These are phyloP conservation scores for Cyberlindnera sargentensis DNA, from an alignment of 805 yeast species.

Conservation along the genomic window DNA sequence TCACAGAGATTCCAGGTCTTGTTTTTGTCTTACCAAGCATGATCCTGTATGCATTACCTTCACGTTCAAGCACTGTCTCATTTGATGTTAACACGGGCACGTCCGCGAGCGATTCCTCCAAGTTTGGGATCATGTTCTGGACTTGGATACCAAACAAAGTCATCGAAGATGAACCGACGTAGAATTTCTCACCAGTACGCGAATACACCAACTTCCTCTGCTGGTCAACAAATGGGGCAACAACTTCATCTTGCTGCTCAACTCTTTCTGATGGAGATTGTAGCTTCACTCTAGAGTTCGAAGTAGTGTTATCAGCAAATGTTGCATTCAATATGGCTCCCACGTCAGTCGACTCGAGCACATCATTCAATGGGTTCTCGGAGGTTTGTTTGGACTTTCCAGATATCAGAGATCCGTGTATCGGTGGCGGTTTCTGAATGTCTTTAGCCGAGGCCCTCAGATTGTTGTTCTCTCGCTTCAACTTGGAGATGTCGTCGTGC, in stretches of 20 bases:
- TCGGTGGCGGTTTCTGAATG: constrained; percentile 1
- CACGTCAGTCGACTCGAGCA: constrained; percentile 19
- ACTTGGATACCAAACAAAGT: constrained; percentile 74
- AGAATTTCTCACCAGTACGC: constrained; percentile 66
- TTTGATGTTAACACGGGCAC: constrained; percentile 15
- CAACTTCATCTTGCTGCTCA: constrained; percentile 31
- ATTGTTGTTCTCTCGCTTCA: constrained; percentile 59
- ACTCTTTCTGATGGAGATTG: background rate
- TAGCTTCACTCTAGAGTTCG: constrained; percentile 12
- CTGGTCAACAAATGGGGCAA: constrained; percentile 64
- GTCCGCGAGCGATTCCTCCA: constrained; percentile 11
- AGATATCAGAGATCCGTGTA: background rate
- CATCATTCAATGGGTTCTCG: constrained; percentile 8
- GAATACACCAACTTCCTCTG: constrained; percentile 68
- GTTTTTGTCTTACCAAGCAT: constrained; percentile 62
- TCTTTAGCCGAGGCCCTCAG: constrained; percentile 32
- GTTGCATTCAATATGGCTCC: constrained; percentile 21
- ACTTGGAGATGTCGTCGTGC: constrained; percentile 58
- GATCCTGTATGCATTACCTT: constrained; percentile 70
- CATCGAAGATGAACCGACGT: constrained; percentile 80
- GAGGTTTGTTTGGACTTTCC: background rate
- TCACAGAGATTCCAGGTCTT: constrained; percentile 60
- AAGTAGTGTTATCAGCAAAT: constrained; percentile 20
- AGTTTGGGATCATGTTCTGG: constrained; percentile 45
- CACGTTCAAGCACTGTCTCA: constrained; percentile 62